Percentiles rank a stretch among this genome's conserved stretches.
Evolutionary conservation across 164 flowering plant genomes (phyloP).

Genomic region (Umbellularia californica): DNA sequence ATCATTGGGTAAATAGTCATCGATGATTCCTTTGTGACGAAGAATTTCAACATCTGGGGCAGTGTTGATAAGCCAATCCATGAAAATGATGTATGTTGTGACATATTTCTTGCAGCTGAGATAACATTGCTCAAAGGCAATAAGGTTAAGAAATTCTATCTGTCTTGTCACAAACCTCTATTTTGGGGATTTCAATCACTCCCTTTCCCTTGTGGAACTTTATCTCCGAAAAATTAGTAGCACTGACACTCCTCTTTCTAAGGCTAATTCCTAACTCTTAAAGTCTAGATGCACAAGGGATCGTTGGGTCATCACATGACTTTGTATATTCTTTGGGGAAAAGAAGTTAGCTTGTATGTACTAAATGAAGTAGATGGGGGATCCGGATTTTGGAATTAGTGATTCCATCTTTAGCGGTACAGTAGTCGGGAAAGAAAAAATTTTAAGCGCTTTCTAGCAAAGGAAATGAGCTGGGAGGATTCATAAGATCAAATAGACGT

Average conservation of each 20-base stretch:
- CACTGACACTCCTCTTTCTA: not conserved
- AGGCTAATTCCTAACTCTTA: not conserved
- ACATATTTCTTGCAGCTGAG: not conserved
- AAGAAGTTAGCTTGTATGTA: not conserved
- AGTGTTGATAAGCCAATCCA: not conserved
- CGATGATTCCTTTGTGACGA: not conserved
- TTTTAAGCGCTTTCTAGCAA: too few species aligned
- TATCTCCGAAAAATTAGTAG: not conserved
- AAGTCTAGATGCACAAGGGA: not conserved
- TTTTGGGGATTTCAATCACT: not conserved
- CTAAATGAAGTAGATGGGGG: not conserved
- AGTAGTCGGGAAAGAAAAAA: too few species aligned
- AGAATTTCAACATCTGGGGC: not conserved
- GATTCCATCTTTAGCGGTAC: too few species aligned
- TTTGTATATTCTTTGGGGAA: not conserved
- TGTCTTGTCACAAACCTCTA: not conserved
- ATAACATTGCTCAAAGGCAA: not conserved
- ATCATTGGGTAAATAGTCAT: not conserved
- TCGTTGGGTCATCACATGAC: not conserved
- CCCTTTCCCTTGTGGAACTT: not conserved
- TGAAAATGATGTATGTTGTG: not conserved
- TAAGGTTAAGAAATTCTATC: too few species aligned
- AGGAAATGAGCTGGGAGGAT: too few species aligned
- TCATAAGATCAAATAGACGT: too few species aligned
- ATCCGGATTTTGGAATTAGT: too few species aligned